Evolutionary conservation across 2,329 filamentous ascomycete genomes (phyloP).

Genomic region (Rugonectria rugulosa): DNA sequence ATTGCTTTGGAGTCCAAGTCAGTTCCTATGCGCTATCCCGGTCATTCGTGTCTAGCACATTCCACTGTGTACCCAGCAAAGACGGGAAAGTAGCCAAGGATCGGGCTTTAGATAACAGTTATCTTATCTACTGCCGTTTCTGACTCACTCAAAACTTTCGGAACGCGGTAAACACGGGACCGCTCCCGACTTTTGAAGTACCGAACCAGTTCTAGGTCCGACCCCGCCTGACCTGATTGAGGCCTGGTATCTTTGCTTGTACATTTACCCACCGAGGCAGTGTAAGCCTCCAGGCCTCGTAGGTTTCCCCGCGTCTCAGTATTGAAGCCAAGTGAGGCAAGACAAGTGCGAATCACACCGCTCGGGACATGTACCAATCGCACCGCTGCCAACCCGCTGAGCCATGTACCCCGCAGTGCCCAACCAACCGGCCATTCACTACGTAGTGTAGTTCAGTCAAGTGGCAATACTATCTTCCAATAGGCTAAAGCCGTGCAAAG

Average conservation of each 20-base stretch:
- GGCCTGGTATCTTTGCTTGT: constrained; percentile 20
- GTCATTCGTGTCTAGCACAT: constrained; percentile 13
- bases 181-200: constrained; percentile 6
- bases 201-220: constrained; percentile 15
- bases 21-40: constrained; percentile 4
- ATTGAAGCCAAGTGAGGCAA: no score
- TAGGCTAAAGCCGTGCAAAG: constrained; percentile 17
- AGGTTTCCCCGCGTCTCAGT: constrained; percentile 12
- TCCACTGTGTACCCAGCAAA: constrained; percentile 7
- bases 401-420: constrained; percentile 24
- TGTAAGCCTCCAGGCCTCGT: no score
- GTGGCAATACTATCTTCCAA: constrained; percentile 23
- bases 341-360: neutral
- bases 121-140: constrained; percentile 4
- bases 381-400: constrained; percentile 31
- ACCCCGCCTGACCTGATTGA: constrained; percentile 1
- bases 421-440: constrained; percentile 16
- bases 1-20: constrained; percentile 8
- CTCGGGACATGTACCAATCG: constrained; percentile 32
- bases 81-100: neutral
- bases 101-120: constrained; percentile 1
- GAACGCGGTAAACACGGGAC: constrained; percentile 3
- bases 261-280: no score
- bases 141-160: constrained; percentile 11
- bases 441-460: constrained; percentile 9